phyloP scores from a whole-genome alignment of 2,329 filamentous ascomycete species.

The Amylocarpus encephaloides region DNA sequence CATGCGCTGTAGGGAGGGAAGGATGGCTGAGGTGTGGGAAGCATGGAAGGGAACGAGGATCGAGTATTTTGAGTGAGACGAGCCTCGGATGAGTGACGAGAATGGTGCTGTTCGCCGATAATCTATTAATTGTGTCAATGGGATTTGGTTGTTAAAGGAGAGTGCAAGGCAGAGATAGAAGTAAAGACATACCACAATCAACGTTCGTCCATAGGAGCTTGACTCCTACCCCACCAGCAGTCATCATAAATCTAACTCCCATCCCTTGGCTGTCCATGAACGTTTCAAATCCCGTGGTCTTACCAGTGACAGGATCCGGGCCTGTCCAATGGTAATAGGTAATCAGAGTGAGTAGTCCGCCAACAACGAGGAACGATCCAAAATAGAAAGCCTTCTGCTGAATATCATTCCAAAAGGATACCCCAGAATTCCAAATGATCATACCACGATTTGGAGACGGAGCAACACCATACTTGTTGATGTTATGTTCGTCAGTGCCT shows the following conservation, averaged over 20 bases:
- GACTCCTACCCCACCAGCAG: slow-evolving; percentile 34
- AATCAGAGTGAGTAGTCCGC: slow-evolving; percentile 30
- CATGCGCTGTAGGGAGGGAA: slow-evolving; percentile 31
- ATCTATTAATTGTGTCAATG: slow-evolving; percentile 29
- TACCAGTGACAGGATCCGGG: slow-evolving; percentile 17
- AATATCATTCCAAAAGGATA: slow-evolving; percentile 4
- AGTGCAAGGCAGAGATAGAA: not conserved
- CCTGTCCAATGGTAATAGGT: slow-evolving; percentile 37
- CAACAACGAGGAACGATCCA: slow-evolving; percentile 11
- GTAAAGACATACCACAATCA: slow-evolving; percentile 32
- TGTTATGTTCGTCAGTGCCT: not conserved
- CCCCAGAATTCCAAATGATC: not conserved
- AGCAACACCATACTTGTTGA: not conserved
- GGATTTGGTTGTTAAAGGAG: no score
- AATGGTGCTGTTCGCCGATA: slow-evolving; percentile 42
- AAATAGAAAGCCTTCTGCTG: slow-evolving; percentile 9
- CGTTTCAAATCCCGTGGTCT: slow-evolving; percentile 33
- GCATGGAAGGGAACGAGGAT: slow-evolving; percentile 38
- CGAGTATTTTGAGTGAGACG: slow-evolving; percentile 33
- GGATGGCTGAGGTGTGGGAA: slow-evolving; percentile 41
- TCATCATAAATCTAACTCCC: slow-evolving; percentile 37
- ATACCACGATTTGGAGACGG: not conserved
- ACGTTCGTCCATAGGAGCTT: slow-evolving; percentile 38
- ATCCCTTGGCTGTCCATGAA: slow-evolving; percentile 38
- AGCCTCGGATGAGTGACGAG: slow-evolving; percentile 32